These are phyloP conservation scores for Claviceps maximensis DNA, from an alignment of 2,329 filamentous ascomycete species.

Conservation along the genomic window DNA sequence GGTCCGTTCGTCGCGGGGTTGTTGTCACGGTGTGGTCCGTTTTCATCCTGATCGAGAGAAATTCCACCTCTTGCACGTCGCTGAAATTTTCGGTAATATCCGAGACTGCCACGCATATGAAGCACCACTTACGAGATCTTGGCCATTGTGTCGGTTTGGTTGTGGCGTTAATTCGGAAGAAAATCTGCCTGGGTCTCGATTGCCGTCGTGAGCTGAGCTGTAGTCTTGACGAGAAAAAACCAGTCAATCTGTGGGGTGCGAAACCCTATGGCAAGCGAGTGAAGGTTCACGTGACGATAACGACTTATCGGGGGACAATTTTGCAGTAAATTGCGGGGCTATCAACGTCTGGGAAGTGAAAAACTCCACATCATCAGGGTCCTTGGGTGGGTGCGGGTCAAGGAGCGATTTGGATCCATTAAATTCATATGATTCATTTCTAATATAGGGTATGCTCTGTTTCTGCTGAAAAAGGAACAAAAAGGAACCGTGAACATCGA, in stretches of 20 bases:
- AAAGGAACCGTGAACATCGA: neutral
- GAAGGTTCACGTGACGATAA: conserved; percentile 21
- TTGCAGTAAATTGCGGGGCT: neutral
- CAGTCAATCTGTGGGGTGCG: conserved; percentile 24
- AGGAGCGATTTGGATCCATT: neutral
- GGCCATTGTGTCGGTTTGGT: conserved; percentile 44
- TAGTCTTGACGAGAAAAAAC: conserved; percentile 20
- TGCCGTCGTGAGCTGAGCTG: conserved; percentile 20
- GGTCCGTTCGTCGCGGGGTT: neutral
- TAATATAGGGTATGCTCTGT: neutral
- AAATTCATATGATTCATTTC: neutral
- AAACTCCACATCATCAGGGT: neutral
- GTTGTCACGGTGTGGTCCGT: neutral
- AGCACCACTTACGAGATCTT: conserved; percentile 44
- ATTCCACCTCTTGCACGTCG: conserved; percentile 11
- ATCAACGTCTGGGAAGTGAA: neutral
- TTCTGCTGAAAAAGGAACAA: neutral
- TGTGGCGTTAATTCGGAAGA: conserved; percentile 27
- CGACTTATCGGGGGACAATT: conserved; percentile 9
- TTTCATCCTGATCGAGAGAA: neutral
- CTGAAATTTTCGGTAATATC: conserved; percentile 3
- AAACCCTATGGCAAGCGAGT: conserved; percentile 26
- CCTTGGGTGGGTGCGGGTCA: neutral
- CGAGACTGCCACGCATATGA: conserved; percentile 10
- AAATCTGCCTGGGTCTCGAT: conserved; percentile 23